These are phyloP conservation scores for Leptographium wingfieldii DNA, from an alignment of 2,329 filamentous ascomycete species.

Conservation along the genomic window DNA sequence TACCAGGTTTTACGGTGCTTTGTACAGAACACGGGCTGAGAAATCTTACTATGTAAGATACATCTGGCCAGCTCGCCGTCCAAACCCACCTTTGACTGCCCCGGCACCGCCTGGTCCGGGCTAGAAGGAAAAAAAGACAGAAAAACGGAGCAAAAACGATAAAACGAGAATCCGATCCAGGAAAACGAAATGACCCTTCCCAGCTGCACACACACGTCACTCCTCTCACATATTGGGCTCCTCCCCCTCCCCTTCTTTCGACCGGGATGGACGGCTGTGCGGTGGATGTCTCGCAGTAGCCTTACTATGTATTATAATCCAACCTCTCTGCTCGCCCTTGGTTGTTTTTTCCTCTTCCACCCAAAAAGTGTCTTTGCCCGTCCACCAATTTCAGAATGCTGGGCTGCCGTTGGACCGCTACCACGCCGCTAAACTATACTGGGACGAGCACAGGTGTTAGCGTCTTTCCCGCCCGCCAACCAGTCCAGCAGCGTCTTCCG, in stretches of 20 bases:
- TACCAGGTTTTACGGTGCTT: not conserved
- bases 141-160: no score
- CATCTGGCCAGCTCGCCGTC: not conserved
- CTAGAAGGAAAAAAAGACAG: not conserved
- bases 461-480: not conserved
- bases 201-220: not conserved
- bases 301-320: not conserved
- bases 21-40: not conserved
- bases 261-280: not conserved
- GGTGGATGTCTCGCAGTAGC: no score
- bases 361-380: not conserved
- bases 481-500: not conserved
- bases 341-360: not conserved
- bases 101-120: not conserved
- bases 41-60: not conserved
- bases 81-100: not conserved
- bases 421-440: slow-evolving; percentile 11
- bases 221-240: not conserved
- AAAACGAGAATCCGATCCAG: not conserved
- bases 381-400: slow-evolving; percentile 8
- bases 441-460: not conserved
- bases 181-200: not conserved
- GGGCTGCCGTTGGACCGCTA: slow-evolving; percentile 5
- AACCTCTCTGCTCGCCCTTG: not conserved
- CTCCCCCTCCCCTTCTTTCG: not conserved